phyloP scores from a whole-genome alignment of 176 grass and related monocot species.

The maize (Zea mays) region Zm-B73-REFERENCE-NAM-5.0 NC_050096.1:191580001-191580500 shows the following conservation, averaged over 20 bases:
- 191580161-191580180: background rate
- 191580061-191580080: background rate
- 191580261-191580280: background rate
- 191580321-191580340: background rate
- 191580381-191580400: background rate
- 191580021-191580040: background rate
- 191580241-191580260: background rate
- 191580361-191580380: slow-evolving; percentile 2
- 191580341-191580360: background rate
- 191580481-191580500: slow-evolving; percentile 53
- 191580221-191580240: background rate
- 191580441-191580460: slow-evolving; percentile 54
- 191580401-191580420: slow-evolving; percentile 13
- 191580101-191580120: background rate
- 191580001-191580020: background rate
- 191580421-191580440: slow-evolving; percentile 23
- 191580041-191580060: slow-evolving; percentile 12
- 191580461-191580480: slow-evolving; percentile 71
- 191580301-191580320: background rate
- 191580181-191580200: background rate
- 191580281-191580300: background rate
- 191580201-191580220: background rate
- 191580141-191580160: background rate
- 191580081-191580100: background rate
- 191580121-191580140: background rate